Evolutionary conservation across 495 filamentous ascomycete genomes (phyloP).

Genomic region (Aspergillus coremiiformis): DNA sequence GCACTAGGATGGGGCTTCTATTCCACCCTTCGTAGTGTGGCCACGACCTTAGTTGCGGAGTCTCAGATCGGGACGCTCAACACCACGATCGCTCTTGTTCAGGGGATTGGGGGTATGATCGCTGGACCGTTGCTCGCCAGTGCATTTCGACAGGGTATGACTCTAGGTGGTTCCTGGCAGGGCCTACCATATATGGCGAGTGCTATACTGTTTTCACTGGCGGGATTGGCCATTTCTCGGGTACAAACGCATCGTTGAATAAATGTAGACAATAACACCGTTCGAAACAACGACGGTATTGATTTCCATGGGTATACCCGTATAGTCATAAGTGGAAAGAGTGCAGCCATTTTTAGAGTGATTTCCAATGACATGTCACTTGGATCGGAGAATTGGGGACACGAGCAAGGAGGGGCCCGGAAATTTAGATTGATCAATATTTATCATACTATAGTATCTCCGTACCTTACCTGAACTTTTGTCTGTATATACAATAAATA

Average conservation of each 20-base stretch:
- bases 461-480: too few species aligned
- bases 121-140: constrained; percentile 3
- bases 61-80: constrained; percentile 6
- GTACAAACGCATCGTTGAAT: not conserved
- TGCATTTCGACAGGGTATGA: constrained; percentile 1
- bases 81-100: constrained; percentile 6
- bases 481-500: too few species aligned
- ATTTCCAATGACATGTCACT: too few species aligned
- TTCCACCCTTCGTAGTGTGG: constrained; percentile 4
- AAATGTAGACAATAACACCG: too few species aligned
- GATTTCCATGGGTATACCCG: too few species aligned
- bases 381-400: too few species aligned
- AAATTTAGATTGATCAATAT: too few species aligned
- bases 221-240: not conserved
- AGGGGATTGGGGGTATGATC: constrained; percentile 1
- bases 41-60: constrained; percentile 2
- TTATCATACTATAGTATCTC: too few species aligned
- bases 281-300: too few species aligned
- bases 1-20: constrained; percentile 10
- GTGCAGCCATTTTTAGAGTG: too few species aligned
- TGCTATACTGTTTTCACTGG: not conserved
- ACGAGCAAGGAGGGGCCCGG: too few species aligned
- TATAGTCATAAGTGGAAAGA: too few species aligned
- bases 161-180: constrained; percentile 1
- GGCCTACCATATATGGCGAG: constrained; percentile 5